phyloP scores from a whole-genome alignment of 306 rosid genomes.

The Cicer judaicum region DNA sequence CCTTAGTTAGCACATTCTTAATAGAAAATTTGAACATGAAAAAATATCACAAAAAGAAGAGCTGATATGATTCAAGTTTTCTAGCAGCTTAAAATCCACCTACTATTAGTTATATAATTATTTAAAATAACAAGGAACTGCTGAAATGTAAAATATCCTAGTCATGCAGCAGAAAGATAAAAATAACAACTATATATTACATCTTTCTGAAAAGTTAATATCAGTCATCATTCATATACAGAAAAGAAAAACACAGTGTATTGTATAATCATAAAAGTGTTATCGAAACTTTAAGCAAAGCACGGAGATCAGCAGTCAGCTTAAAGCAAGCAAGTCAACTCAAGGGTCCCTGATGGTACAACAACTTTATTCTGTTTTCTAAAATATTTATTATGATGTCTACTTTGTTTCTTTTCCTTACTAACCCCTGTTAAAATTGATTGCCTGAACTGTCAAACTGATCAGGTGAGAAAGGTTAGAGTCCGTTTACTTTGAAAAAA shows the following conservation, averaged over 20 bases:
- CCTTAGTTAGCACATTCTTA: not conserved
- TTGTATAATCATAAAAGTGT: not conserved
- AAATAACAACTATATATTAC: not conserved
- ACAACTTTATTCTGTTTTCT: conserved; percentile 25
- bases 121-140: not conserved
- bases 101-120: conserved; percentile 3
- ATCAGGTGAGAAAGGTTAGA: conserved; percentile 20
- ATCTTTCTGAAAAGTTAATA: not conserved
- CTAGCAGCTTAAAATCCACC: conserved; percentile 10
- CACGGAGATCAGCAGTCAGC: conserved; percentile 22
- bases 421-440: conserved; percentile 2
- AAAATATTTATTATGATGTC: conserved; percentile 29
- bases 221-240: not conserved
- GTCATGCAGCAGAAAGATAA: not conserved
- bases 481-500: not conserved
- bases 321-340: conserved; percentile 33
- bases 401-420: conserved; percentile 1
- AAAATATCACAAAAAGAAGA: not conserved
- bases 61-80: not conserved
- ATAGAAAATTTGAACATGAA: conserved; percentile 3
- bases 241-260: conserved; percentile 23
- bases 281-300: conserved; percentile 32
- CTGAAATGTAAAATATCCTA: not conserved
- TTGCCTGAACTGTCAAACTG: conserved; percentile 17
- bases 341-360: conserved; percentile 15